phyloP scores from a whole-genome alignment of 2,329 filamentous ascomycete species.

The Colletotrichum agaves region DNA sequence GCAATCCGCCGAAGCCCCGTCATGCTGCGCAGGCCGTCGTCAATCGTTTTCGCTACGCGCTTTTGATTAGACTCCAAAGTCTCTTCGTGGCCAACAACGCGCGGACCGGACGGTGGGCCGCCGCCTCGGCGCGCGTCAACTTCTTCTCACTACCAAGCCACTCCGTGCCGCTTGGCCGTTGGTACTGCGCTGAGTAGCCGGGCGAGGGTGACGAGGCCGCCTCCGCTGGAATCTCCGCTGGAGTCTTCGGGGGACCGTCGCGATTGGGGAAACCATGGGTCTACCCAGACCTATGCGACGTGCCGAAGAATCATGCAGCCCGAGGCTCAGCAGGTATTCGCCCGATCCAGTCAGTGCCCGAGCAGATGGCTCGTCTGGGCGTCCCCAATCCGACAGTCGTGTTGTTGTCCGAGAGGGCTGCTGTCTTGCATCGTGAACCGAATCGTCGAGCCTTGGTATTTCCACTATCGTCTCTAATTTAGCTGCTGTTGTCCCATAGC shows the following conservation, averaged over 20 bases:
- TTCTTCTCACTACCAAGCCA: neutral
- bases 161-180: neutral
- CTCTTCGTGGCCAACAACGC: neutral
- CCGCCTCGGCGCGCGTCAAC: slow-evolving; percentile 11
- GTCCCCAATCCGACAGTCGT: neutral
- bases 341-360: neutral
- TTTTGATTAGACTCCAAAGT: neutral
- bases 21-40: neutral
- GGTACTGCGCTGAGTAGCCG: neutral
- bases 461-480: neutral
- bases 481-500: neutral
- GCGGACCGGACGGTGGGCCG: slow-evolving; percentile 6
- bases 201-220: neutral
- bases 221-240: neutral
- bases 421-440: neutral
- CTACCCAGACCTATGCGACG: neutral
- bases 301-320: neutral
- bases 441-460: neutral
- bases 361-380: neutral
- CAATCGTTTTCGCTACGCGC: neutral
- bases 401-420: slow-evolving; percentile 2
- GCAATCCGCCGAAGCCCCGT: neutral
- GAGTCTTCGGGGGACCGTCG: neutral
- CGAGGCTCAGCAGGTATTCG: neutral
- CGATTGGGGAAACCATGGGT: slow-evolving; percentile 6